Evolutionary conservation across 176 grass and related monocot genomes (phyloP).

Genomic region (Hordeum marinum): DNA sequence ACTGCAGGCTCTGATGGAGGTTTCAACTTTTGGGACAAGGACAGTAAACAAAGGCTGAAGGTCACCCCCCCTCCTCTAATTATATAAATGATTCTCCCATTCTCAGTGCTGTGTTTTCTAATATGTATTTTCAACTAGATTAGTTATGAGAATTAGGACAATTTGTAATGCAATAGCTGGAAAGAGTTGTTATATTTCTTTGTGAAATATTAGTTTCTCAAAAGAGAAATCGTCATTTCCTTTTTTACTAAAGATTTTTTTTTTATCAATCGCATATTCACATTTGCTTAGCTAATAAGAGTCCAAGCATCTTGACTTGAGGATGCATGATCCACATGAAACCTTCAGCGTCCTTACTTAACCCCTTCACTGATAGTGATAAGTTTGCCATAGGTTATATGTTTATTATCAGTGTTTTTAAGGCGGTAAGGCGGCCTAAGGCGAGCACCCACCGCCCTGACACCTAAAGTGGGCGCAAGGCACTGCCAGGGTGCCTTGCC

Average conservation of each 20-base stretch:
- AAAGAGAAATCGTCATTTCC: neutral
- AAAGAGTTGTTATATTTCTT: neutral
- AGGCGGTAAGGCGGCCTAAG: too few species aligned
- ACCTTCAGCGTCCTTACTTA: neutral
- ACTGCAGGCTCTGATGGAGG: constrained; percentile 76
- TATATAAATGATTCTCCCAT: neutral
- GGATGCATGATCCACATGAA: neutral
- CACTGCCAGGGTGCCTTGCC: too few species aligned
- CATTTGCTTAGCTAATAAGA: neutral
- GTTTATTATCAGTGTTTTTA: too few species aligned
- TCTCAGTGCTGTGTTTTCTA: neutral
- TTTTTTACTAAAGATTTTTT: neutral
- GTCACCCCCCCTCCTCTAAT: constrained; percentile 9
- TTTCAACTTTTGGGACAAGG: constrained; percentile 90
- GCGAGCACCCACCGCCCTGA: too few species aligned
- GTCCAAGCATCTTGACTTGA: neutral
- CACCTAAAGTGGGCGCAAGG: too few species aligned
- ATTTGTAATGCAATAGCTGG: neutral
- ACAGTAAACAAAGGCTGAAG: constrained; percentile 94
- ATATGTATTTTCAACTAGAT: neutral
- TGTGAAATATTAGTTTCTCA: neutral
- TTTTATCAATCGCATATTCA: neutral
- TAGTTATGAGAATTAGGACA: neutral
- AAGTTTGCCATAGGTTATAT: neutral
- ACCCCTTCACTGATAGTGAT: neutral